Conservation (phyloP, 345 rosid genomes). For the Noccaea bulbosa region DNA sequence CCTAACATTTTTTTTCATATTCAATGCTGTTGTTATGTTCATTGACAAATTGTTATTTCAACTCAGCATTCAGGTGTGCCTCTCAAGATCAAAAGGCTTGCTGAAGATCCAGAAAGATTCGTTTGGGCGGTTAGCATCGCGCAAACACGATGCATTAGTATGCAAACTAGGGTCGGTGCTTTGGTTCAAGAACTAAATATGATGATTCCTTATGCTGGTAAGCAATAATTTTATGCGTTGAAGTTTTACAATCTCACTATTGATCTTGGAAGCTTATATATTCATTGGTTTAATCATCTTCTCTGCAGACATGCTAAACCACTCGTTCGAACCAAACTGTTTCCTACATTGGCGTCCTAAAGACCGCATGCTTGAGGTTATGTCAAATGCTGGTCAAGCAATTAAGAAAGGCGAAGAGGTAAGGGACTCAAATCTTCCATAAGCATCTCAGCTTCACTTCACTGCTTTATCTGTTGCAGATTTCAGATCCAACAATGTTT, state of each 20-base stretch:
- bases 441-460: conserved; percentile 22
- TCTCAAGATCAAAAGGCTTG: conserved; percentile 89
- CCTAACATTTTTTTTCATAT: conserved; percentile 1
- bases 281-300: background rate
- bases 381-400: conserved; percentile 90
- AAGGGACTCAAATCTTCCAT: conserved; percentile 25
- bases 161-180: conserved; percentile 85
- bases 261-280: background rate
- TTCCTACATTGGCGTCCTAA: conserved; percentile 94
- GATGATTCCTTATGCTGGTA: conserved; percentile 96
- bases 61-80: conserved; percentile 78
- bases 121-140: conserved; percentile 87
- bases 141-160: conserved; percentile 79
- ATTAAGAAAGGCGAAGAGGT: conserved; percentile 91
- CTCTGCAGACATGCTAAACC: conserved; percentile 88
- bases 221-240: conserved; percentile 6
- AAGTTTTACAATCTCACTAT: background rate
- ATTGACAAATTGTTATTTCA: conserved; percentile 28
- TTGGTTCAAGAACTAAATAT: conserved; percentile 84
- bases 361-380: conserved; percentile 95
- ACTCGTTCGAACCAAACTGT: conserved; percentile 88
- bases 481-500: conserved; percentile 6
- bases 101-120: conserved; percentile 78
- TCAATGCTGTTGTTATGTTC: background rate
- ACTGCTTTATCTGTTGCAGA: conserved; percentile 3